phyloP scores from a whole-genome alignment of 768 basidiomycete species.

The Exidia glandulosa region DNA sequence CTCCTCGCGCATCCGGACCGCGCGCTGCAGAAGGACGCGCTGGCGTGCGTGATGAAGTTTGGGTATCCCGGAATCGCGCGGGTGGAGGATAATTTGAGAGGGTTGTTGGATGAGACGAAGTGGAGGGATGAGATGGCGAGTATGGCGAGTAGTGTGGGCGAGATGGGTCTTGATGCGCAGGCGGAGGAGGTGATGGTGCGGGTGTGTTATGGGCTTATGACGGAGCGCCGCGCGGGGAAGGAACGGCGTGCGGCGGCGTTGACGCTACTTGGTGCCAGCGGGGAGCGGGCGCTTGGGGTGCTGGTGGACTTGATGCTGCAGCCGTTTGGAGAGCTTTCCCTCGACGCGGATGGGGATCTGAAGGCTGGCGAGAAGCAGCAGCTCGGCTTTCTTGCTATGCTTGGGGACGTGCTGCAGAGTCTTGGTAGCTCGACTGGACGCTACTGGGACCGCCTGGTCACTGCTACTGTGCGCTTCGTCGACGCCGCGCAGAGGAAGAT shows the following conservation, averaged over 20 bases:
- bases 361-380: conserved; percentile 48
- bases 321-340: conserved; percentile 24
- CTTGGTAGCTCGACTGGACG: conserved; percentile 59
- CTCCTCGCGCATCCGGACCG: conserved; percentile 80
- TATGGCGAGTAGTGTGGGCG: conserved; percentile 50
- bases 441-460: conserved; percentile 70
- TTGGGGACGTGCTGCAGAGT: conserved; percentile 75
- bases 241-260: conserved; percentile 70
- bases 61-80: conserved; percentile 47
- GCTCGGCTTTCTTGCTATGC: conserved; percentile 71
- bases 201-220: conserved; percentile 79
- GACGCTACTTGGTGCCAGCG: conserved; percentile 55
- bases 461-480: conserved; percentile 53
- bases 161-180: conserved; percentile 35
- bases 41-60: conserved; percentile 75
- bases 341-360: conserved; percentile 5
- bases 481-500: conserved; percentile 53
- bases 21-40: conserved; percentile 57
- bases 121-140: conserved; percentile 83
- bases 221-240: conserved; percentile 54
- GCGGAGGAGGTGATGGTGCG: conserved; percentile 58
- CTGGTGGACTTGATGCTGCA: conserved; percentile 73
- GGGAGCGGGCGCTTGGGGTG: conserved; percentile 58
- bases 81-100: conserved; percentile 54
- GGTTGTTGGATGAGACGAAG: conserved; percentile 69